Conservation (phyloP, 1,284 basidiomycete genomes). For the Cryptococcus sp. region DNA sequence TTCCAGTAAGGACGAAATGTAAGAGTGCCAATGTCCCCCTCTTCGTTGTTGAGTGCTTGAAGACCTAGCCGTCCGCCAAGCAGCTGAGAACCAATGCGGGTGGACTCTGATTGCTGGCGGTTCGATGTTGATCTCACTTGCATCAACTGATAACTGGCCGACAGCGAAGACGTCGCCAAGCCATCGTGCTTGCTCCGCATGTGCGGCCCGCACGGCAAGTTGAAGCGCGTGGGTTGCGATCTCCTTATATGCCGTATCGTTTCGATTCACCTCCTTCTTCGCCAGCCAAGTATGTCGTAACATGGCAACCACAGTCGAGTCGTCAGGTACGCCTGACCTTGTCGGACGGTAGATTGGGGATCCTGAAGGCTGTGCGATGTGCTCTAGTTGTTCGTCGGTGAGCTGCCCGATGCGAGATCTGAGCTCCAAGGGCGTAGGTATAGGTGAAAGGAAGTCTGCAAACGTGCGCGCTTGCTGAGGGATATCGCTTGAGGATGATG, state of each 20-base stretch:
- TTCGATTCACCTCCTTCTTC: constrained; percentile 2
- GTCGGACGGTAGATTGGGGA: no score
- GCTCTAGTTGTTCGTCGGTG: no score
- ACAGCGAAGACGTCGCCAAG: background rate
- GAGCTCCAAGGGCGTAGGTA: background rate
- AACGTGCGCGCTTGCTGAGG: background rate
- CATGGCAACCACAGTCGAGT: constrained; percentile 8
- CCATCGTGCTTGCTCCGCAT: constrained; percentile 14
- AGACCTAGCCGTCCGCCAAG: constrained; percentile 11
- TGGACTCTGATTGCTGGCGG: constrained; percentile 5
- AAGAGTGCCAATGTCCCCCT: no score
- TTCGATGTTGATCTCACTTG: background rate
- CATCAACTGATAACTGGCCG: no score
- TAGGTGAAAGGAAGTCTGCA: background rate
- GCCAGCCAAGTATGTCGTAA: constrained; percentile 10
- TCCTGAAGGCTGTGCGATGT: no score
- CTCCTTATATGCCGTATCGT: constrained; percentile 11
- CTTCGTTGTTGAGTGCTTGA: no score
- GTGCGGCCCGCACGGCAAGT: constrained; percentile 14
- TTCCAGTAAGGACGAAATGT: background rate
- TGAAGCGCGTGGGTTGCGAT: constrained; percentile 8
- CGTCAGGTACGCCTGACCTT: background rate
- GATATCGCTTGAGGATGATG: no score
- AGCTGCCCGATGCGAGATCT: no score
- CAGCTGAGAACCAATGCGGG: constrained; percentile 12